Evolutionary conservation across 768 basidiomycete genomes (phyloP), one percentile per base, ranked within the genome.

Genomic region (Mycena vulgaris): DNA sequence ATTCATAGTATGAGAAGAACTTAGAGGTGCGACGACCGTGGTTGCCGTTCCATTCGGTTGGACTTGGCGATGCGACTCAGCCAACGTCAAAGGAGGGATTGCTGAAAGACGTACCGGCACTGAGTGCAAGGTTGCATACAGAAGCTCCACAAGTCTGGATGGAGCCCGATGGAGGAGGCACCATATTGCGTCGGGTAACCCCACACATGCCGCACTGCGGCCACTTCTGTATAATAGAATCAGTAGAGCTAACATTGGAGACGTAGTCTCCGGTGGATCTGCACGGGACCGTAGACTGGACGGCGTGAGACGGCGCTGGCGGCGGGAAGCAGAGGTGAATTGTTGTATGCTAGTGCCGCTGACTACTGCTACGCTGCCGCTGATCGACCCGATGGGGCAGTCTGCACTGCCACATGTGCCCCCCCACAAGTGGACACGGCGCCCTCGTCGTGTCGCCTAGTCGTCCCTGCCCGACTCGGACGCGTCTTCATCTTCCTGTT

Each of bases 391-490:
- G n/a, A n/a, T n/a, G n/a, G n/a, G n/a, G n/a, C n/a, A n/a, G n/a
- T n/a, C n/a, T n/a, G n/a, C n/a, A n/a, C n/a, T n/a, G n/a, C n/a
- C n/a, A n/a, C n/a, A n/a, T n/a, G n/a, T n/a, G n/a, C n/a, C n/a
- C n/a, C 42, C 59, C 31, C 10, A 25, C 59, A 8, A n/a, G 42
- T 60, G 42, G 27, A 60, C 51, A 45, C 59, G 45, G 31, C 45
- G 59, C 25, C 59, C 59, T 47, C 59, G 59, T 60, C 59, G 59
- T 45, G 30, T 48, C 40, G n/a, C 45, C 59, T 60, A 52, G 3
- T 14, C 28, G 25, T 52, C 23, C 51, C 19, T 28, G 5, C 23
- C 30, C 11, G 27, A 11, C 30, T 31, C 30, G 5, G 28, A n/a
- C n/a, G n/a, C 51, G 11, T 31, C 55, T 25, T 37, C 55, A 37